Percentiles rank a stretch among this genome's conserved stretches.
Evolutionary conservation across 441 rosid genomes (phyloP).

Genomic region (Jatropha podagrica): DNA sequence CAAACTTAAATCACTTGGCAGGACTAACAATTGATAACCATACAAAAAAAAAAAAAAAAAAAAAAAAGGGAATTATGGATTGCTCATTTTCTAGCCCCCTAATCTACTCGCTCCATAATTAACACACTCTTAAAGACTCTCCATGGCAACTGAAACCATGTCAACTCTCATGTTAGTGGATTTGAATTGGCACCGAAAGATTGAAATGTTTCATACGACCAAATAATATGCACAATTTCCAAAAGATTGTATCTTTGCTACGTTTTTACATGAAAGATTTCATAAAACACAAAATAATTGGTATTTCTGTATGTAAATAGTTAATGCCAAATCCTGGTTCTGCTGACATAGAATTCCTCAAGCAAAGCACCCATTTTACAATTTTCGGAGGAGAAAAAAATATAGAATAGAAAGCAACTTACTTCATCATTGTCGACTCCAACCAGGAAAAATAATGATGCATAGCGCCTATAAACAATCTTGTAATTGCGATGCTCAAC

Average conservation of each 20-base stretch:
- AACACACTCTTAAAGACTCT: background rate
- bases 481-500: constrained; percentile 99
- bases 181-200: background rate
- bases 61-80: background rate
- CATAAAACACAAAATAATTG: background rate
- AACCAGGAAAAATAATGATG: constrained; percentile 94
- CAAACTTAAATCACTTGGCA: background rate
- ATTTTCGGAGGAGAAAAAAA: background rate
- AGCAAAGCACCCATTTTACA: background rate
- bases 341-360: background rate
- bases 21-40: background rate
- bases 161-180: background rate
- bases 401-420: constrained; percentile 21
- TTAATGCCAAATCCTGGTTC: background rate
- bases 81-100: background rate
- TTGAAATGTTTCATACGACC: background rate
- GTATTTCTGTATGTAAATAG: background rate
- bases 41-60: background rate
- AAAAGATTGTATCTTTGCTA: background rate
- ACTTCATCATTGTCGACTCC: constrained; percentile 96
- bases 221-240: background rate
- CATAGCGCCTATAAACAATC: constrained; percentile 87
- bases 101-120: background rate
- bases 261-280: background rate
- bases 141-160: background rate